Evolutionary conservation across 1,284 basidiomycete genomes (phyloP).

Genomic region (Puccinia triticina): DNA sequence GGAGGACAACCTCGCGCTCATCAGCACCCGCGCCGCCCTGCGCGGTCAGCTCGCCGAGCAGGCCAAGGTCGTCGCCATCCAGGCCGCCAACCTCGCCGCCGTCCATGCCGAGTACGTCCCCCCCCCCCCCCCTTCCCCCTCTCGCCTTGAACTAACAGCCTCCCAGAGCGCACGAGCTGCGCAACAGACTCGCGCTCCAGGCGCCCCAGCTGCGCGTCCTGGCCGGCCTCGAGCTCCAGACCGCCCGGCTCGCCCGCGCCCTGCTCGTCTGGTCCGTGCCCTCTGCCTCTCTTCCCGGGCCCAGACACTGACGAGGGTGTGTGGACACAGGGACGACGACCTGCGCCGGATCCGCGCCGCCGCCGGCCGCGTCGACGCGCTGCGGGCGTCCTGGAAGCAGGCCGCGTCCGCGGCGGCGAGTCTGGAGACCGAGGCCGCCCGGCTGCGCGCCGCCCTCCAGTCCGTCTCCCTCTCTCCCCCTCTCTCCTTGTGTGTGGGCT

Average conservation of each 20-base stretch:
- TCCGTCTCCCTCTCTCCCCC: neutral
- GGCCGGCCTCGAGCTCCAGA: constrained; percentile 11
- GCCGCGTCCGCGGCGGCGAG: neutral
- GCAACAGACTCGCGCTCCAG: neutral
- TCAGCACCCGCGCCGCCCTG: neutral
- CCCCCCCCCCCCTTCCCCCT: neutral
- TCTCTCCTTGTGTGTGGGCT: neutral
- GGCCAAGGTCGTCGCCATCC: neutral
- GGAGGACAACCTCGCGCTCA: neutral
- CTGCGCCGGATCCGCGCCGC: constrained; percentile 32
- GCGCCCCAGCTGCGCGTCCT: neutral
- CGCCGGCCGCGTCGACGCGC: neutral
- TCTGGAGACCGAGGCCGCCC: neutral
- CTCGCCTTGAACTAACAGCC: no score
- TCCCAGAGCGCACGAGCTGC: constrained; percentile 20
- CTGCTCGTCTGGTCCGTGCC: constrained; percentile 25
- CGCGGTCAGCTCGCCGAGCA: neutral
- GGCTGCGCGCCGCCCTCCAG: neutral
- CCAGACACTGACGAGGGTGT: neutral
- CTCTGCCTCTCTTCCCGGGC: no score
- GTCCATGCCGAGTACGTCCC: constrained; percentile 19
- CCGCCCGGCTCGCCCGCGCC: constrained; percentile 3
- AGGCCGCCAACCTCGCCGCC: neutral
- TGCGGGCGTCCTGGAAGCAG: neutral
- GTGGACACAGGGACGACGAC: constrained; percentile 39